Percentiles rank a stretch among this genome's conserved stretches.
Evolutionary conservation across 225 moss, liverwort and hornwort genomes (phyloP).

Genomic region (Takakia lepidozioides): DNA sequence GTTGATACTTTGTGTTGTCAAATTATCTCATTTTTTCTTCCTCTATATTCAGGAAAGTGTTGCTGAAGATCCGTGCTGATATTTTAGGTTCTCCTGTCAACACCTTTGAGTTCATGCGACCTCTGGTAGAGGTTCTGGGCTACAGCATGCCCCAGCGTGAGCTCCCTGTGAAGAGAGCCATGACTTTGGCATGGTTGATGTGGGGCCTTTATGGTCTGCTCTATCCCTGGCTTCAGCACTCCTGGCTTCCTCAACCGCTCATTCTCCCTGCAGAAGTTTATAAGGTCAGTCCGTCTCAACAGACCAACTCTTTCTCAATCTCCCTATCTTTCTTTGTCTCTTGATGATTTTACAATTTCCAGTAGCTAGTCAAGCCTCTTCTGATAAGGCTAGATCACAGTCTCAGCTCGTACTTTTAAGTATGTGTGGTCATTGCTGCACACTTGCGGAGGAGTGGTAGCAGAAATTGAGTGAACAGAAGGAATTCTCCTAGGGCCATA

Average conservation of each 20-base stretch:
- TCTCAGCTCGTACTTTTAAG: too few relatives aligned
- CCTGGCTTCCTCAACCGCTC: constrained; percentile 70
- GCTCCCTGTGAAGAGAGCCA: constrained; percentile 43
- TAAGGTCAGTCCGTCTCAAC: constrained; percentile 27
- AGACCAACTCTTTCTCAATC: not conserved
- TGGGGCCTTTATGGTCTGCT: constrained; percentile 55
- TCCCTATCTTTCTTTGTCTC: not conserved
- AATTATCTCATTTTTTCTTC: too few relatives aligned
- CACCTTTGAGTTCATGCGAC: constrained; percentile 53
- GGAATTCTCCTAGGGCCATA: too few relatives aligned
- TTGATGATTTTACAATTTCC: too few relatives aligned
- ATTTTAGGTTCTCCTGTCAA: constrained; percentile 72
- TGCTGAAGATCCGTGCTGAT: constrained; percentile 1
- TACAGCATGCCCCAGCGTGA: constrained; percentile 47
- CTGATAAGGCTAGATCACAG: too few relatives aligned
- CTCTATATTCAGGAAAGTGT: too few relatives aligned
- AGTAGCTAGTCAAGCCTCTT: too few relatives aligned
- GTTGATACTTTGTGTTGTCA: too few relatives aligned
- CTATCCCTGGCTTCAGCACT: constrained; percentile 49
- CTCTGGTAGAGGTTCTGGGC: constrained; percentile 64
- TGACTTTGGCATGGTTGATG: constrained; percentile 43
- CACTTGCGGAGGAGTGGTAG: too few relatives aligned
- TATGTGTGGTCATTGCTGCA: too few relatives aligned
- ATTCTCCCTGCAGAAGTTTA: constrained; percentile 79
- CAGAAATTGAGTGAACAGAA: too few relatives aligned